These are phyloP conservation scores for Saturnispora zaruensis DNA, from an alignment of 805 yeast genomes.

Conservation along the genomic window DNA sequence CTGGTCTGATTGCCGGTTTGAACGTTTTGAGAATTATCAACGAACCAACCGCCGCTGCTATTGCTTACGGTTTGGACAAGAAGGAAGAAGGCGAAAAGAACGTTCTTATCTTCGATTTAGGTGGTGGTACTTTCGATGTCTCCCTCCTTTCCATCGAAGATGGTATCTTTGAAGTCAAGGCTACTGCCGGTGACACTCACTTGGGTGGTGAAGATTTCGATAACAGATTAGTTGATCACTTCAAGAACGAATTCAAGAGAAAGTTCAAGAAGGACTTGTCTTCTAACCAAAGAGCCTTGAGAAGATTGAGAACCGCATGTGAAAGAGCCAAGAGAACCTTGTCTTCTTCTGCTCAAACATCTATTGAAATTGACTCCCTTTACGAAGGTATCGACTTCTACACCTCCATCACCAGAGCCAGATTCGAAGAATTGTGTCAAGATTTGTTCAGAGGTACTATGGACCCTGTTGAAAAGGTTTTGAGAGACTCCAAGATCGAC, in stretches of 20 bases:
- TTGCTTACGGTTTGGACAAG: conserved; percentile 68
- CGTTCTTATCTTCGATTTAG: conserved; percentile 62
- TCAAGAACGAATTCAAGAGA: conserved; percentile 93
- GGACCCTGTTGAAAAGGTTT: conserved; percentile 92
- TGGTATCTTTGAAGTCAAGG: conserved; percentile 73
- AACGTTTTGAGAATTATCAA: conserved; percentile 69
- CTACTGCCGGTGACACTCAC: conserved; percentile 80
- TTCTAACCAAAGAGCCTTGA: conserved; percentile 89
- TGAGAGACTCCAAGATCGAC: conserved; percentile 83
- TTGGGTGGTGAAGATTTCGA: conserved; percentile 85
- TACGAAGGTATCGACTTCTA: conserved; percentile 94
- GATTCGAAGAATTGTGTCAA: conserved; percentile 94
- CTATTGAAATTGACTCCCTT: conserved; percentile 90
- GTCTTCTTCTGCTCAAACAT: conserved; percentile 91
- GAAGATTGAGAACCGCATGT: conserved; percentile 98
- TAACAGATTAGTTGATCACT: conserved; percentile 75
- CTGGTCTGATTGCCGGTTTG: conserved; percentile 69
- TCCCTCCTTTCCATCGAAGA: conserved; percentile 70
- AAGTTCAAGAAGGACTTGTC: conserved; percentile 94
- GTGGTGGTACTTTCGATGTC: conserved; percentile 83
- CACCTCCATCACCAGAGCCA: conserved; percentile 93
- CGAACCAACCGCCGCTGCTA: conserved; percentile 83
- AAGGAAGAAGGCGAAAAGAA: conserved; percentile 40
- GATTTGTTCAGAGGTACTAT: conserved; percentile 88
- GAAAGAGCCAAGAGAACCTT: conserved; percentile 99